Evolutionary conservation across 1,139 yeast species (phyloP).

Genomic region (Candida sanyaensis): DNA sequence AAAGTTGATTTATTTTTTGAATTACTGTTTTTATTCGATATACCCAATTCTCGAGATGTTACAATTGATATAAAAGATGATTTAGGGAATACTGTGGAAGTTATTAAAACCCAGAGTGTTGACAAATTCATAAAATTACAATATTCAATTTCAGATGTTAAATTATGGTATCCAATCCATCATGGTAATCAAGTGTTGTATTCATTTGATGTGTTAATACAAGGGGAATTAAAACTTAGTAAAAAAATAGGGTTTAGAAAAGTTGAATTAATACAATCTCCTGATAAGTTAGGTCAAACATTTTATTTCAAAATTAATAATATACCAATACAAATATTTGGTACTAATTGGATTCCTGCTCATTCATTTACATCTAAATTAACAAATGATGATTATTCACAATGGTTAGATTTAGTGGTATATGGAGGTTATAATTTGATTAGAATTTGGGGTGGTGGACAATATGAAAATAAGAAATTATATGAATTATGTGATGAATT

Average conservation of each 20-base stretch:
- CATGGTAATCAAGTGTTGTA: constrained; percentile 40
- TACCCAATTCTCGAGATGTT: not conserved
- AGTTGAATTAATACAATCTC: constrained; percentile 39
- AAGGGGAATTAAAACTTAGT: constrained; percentile 6
- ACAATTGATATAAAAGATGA: constrained; percentile 10
- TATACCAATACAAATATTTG: constrained; percentile 36
- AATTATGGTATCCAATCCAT: constrained; percentile 45
- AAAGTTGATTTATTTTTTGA: constrained; percentile 11
- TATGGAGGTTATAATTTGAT: constrained; percentile 47
- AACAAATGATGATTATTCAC: constrained; percentile 30
- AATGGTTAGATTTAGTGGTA: constrained; percentile 32
- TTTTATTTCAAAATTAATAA: constrained; percentile 45
- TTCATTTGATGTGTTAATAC: constrained; percentile 18
- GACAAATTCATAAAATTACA: not conserved
- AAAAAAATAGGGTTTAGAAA: constrained; percentile 36
- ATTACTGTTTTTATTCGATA: constrained; percentile 6
- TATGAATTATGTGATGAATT: constrained; percentile 44
- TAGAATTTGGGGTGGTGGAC: constrained; percentile 54
- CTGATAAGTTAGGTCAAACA: constrained; percentile 32
- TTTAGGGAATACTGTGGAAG: not conserved
- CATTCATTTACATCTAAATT: constrained; percentile 38
- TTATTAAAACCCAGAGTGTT: not conserved
- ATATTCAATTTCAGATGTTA: constrained; percentile 19
- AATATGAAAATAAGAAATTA: constrained; percentile 41
- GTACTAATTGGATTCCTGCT: constrained; percentile 53